These are phyloP conservation scores for Xylaria sp. DNA, from an alignment of 2,329 filamentous ascomycete genomes.

Conservation along the genomic window DNA sequence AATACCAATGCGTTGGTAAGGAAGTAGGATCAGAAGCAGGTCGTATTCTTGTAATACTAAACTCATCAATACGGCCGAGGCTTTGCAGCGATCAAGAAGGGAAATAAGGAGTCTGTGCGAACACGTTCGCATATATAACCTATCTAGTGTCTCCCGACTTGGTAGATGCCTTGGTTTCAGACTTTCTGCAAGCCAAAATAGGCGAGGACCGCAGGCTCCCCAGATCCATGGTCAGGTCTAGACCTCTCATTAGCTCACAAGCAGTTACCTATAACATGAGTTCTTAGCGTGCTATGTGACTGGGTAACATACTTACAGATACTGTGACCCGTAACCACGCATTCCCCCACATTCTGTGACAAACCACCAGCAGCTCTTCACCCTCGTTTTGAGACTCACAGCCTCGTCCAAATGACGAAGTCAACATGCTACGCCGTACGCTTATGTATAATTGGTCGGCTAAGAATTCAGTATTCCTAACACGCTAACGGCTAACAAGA, in stretches of 20 bases:
- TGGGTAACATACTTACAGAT: background rate
- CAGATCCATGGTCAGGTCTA: slow-evolving; percentile 3
- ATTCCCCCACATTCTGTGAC: background rate
- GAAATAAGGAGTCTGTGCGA: background rate
- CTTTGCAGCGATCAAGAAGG: background rate
- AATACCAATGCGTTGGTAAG: background rate
- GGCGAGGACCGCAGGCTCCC: background rate
- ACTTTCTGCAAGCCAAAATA: slow-evolving; percentile 2
- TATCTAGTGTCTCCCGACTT: background rate
- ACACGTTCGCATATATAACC: background rate
- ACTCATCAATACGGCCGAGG: background rate
- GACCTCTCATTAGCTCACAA: background rate
- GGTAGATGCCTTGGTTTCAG: background rate
- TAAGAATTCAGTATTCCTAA: background rate
- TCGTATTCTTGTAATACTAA: background rate
- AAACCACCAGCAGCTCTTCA: background rate
- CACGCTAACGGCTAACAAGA: background rate
- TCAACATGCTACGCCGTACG: background rate
- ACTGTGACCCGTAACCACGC: background rate
- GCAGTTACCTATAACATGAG: slow-evolving; percentile 6
- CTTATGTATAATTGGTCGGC: slow-evolving; percentile 4
- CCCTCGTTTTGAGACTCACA: slow-evolving; percentile 17
- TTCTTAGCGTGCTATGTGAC: slow-evolving; percentile 7
- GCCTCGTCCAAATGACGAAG: slow-evolving; percentile 14
- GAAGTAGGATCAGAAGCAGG: background rate